These are phyloP conservation scores for Eimeria maxima DNA, from an alignment of 169 alveolate species.

Conservation along the genomic window DNA sequence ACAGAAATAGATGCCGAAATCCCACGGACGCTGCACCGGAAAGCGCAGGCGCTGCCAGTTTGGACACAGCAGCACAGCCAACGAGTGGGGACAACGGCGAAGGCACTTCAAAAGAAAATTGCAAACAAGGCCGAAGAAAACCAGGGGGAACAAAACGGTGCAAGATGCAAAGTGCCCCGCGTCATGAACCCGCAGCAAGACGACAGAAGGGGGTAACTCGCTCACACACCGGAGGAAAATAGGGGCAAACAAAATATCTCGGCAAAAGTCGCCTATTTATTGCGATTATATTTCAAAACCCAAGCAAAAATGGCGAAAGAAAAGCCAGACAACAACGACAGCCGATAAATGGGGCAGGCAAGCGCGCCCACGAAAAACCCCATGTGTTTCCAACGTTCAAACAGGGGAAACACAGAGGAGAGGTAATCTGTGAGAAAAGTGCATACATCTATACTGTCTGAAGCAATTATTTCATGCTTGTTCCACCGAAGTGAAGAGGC, in stretches of 20 bases:
- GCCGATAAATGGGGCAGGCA: conserved; percentile 46
- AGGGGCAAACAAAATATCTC: conserved; percentile 53
- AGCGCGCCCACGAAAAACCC: neutral
- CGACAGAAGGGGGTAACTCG: neutral
- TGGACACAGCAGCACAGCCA: neutral
- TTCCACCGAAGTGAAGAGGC: conserved; percentile 27
- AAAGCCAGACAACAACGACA: conserved; percentile 36
- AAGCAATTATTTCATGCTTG: neutral
- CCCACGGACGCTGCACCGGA: conserved; percentile 16
- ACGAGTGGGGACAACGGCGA: conserved; percentile 2
- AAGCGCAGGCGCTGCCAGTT: neutral
- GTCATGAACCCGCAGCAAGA: neutral
- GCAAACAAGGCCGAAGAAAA: conserved; percentile 67
- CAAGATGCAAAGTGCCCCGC: conserved; percentile 5
- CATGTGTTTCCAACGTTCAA: neutral
- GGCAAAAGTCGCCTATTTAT: conserved; percentile 49
- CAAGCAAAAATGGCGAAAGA: conserved; percentile 21
- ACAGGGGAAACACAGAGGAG: conserved; percentile 43
- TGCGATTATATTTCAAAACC: conserved; percentile 56
- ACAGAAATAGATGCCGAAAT: conserved; percentile 46
- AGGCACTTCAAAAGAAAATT: neutral
- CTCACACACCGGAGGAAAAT: conserved; percentile 13
- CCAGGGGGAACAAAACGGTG: conserved; percentile 9
- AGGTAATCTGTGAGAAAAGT: conserved; percentile 7
- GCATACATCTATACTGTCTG: conserved; percentile 10